Conservation (phyloP, 371 early-diverging fungal species). For the Vairimorpha ceranae region DNA sequence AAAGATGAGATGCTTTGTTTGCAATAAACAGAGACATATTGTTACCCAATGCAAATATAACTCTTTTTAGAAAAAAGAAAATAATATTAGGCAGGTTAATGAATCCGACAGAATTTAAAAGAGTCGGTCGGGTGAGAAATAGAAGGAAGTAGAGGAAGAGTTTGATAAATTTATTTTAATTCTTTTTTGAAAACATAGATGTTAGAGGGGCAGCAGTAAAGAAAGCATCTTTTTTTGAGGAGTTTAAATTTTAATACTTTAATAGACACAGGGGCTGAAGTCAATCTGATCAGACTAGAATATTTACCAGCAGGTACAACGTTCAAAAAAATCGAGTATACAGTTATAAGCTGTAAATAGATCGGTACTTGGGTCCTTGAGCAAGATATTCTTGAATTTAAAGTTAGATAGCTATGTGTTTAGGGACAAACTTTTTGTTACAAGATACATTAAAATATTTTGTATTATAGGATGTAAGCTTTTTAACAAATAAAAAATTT, state of each 20-base stretch:
- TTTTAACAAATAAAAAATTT: background rate
- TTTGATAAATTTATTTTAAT: slow-evolving; percentile 9
- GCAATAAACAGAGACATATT: background rate
- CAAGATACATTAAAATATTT: background rate
- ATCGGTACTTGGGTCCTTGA: background rate
- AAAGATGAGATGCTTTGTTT: background rate
- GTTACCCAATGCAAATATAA: slow-evolving; percentile 6
- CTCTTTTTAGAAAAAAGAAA: background rate
- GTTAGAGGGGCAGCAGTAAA: background rate
- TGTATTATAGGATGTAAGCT: background rate
- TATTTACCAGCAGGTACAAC: background rate
- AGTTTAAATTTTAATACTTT: background rate
- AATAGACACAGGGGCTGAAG: slow-evolving; percentile 1
- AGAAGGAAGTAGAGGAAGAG: background rate
- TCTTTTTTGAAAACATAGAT: background rate
- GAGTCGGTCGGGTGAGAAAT: background rate
- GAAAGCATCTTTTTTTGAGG: background rate
- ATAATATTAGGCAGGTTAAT: background rate
- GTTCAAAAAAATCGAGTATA: too few species aligned
- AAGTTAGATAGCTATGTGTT: background rate
- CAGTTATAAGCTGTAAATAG: background rate
- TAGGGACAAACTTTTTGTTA: background rate
- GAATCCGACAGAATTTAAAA: background rate
- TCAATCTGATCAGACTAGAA: slow-evolving; percentile 7
- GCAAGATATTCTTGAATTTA: background rate